Evolutionary conservation across 1,139 yeast genomes (phyloP), one percentile per base, ranked within the genome.

Genomic region (Scheffersomyces segobiensis): DNA sequence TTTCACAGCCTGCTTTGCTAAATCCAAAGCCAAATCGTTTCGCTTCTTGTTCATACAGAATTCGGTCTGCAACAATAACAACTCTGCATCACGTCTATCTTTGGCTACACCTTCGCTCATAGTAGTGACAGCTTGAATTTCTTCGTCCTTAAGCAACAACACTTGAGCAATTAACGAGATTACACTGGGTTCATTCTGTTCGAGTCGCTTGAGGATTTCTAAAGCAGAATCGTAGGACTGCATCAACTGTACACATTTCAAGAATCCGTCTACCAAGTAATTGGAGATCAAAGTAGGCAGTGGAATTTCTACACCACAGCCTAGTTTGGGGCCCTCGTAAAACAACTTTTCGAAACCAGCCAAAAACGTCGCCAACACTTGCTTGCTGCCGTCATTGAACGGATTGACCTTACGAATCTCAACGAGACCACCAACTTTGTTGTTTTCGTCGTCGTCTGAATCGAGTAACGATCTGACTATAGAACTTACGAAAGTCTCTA

Each of bases 1-100:
- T 63, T 88, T 86, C 14, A 92, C 92, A 0, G 97, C 89, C 60
- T 88, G 85, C 55, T 83, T 81, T 0, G 97, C 92, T 56, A 91
- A 80, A 55, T 85, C 84, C 51, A 90, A 78, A 0, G 98, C 97
- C 66, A 91, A 77, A 61, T 89, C 92, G 54, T 83, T 81, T 56
- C 91, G 80, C 53, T 80, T 81, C 71, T 90, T 92, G 39, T 80
- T 78, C 19, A 89, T 75, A 67, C 96, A 83, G 69, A 90, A 92
- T 65, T 84, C 82, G 0, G 93, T 86, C 75, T 95, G 97, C 63
- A 88, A 77, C 62, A 83, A 71, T 52, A 84, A 70, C 58, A 84
- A 71, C 56, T 82, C 83, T 0, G 91, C 81, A 69, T 92, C 93
- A 59, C 95, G 81, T 20, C 88, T 85, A 63, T 87, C 79, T 22